Evolutionary conservation across 345 rosid species (phyloP), one percentile per base, ranked within the genome.

Genomic region (Angophora floribunda): DNA sequence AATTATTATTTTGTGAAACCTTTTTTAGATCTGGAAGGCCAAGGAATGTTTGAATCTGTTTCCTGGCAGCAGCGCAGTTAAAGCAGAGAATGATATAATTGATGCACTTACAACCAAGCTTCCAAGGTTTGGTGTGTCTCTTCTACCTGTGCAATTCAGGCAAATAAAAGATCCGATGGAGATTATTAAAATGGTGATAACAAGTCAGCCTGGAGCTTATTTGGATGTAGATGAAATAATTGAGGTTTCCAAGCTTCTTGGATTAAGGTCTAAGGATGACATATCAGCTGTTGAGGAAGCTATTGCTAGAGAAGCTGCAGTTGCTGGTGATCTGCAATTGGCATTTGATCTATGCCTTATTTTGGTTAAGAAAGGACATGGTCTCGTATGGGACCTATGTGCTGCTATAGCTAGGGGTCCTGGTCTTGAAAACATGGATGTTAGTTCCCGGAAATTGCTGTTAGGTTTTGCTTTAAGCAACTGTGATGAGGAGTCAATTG

Each of bases 341-440:
- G 99, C 99, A 85, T 98, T 94, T 93, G 99, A 97, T 93, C 94
- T 97, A 55, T 96, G 99, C 92, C 95, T 95, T 91, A 94, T 89
- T 92, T 93, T 98, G 90, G 92, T 96, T 49, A 98, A 90, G 89
- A 97, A 98, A 88, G 99, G 99, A 85, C 98, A 98, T 88, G 99
- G 98, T 92, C 94, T 90, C 32, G 91, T 97, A 92, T 98, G 99
- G 99, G 99, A 98, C 92, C 92, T 98, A 90, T 96, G 97, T 94
- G 97, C 98, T 90, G 99, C 99, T 92, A 96, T 98, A 88, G 99
- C 99, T 67, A 97, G 98, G 90, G 99, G 99, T 89, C 99, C 98
- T 89, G 94, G 96, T 88, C 98, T 97, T 91, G 98, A 96, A 86
- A 93, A 94, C 89, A 97, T 98, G 96, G 99, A 96, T 87, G 88